phyloP scores from a whole-genome alignment of 2,329 filamentous ascomycete species.

The Diaporthe ampelina region DNA sequence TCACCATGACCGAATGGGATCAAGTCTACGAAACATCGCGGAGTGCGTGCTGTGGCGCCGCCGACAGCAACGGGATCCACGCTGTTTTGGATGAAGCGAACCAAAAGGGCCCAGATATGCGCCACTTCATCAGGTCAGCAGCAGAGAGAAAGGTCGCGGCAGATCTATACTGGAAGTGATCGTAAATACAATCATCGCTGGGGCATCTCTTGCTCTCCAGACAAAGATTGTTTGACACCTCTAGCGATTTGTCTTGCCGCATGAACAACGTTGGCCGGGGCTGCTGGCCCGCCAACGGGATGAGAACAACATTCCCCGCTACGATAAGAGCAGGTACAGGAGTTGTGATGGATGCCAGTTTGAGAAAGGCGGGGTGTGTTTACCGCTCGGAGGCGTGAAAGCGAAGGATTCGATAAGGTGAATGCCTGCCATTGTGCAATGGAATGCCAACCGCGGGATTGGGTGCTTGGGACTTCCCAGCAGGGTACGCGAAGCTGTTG shows the following conservation, averaged over 20 bases:
- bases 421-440: neutral
- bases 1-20: conserved; percentile 83
- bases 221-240: conserved; percentile 9
- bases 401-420: neutral
- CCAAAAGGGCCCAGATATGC: conserved; percentile 64
- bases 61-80: conserved; percentile 54
- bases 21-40: conserved; percentile 75
- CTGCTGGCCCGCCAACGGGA: neutral
- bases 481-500: conserved; percentile 1
- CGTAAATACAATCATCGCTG: neutral
- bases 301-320: neutral
- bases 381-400: neutral
- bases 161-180: conserved; percentile 71
- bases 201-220: conserved; percentile 11
- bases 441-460: neutral
- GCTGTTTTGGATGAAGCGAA: conserved; percentile 60
- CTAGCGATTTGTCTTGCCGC: conserved; percentile 5
- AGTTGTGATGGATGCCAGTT: neutral
- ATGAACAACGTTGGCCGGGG: conserved; percentile 8
- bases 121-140: conserved; percentile 72
- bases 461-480: conserved; percentile 4
- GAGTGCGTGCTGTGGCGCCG: conserved; percentile 71
- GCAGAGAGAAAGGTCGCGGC: conserved; percentile 68
- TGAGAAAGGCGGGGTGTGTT: conserved; percentile 2
- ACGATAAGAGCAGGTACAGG: neutral